phyloP scores from a whole-genome alignment of 192 early-diverging fungal species.

The Radiomyces spectabilis region DNA sequence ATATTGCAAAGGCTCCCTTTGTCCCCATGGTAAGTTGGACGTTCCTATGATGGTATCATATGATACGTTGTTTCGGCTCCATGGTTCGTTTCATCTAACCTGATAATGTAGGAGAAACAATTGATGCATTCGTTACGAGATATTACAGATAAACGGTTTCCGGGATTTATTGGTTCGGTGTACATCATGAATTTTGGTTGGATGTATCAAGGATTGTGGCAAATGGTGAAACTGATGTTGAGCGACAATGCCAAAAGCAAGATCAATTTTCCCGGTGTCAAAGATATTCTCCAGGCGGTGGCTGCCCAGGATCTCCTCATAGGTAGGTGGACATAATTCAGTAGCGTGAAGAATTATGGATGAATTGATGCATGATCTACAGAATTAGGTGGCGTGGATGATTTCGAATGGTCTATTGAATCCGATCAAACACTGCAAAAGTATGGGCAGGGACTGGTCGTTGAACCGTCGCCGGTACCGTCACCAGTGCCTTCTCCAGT shows the following conservation, averaged over 20 bases:
- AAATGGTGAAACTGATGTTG: slow-evolving; percentile 29
- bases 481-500: too few species aligned
- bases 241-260: slow-evolving; percentile 26
- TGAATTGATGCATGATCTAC: background rate
- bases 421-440: slow-evolving; percentile 12
- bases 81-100: too few species aligned
- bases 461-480: too few species aligned
- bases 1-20: slow-evolving; percentile 20
- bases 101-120: slow-evolving; percentile 1
- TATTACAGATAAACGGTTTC: slow-evolving; percentile 13
- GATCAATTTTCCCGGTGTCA: slow-evolving; percentile 17
- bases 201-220: slow-evolving; percentile 38
- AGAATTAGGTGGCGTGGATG: slow-evolving; percentile 25
- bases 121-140: background rate
- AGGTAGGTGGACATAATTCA: slow-evolving; percentile 6
- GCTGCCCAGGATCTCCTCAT: slow-evolving; percentile 17
- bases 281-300: slow-evolving; percentile 15
- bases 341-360: background rate
- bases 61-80: background rate
- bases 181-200: slow-evolving; percentile 35
- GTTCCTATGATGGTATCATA: background rate
- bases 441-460: background rate
- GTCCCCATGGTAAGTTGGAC: slow-evolving; percentile 16
- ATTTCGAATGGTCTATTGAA: slow-evolving; percentile 21
- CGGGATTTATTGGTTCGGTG: slow-evolving; percentile 18